Percentiles rank a stretch among this genome's conserved stretches.
These are phyloP conservation scores for Nemophila menziesii DNA, from an alignment of 257 asterid genomes.

Conservation along the genomic window DNA sequence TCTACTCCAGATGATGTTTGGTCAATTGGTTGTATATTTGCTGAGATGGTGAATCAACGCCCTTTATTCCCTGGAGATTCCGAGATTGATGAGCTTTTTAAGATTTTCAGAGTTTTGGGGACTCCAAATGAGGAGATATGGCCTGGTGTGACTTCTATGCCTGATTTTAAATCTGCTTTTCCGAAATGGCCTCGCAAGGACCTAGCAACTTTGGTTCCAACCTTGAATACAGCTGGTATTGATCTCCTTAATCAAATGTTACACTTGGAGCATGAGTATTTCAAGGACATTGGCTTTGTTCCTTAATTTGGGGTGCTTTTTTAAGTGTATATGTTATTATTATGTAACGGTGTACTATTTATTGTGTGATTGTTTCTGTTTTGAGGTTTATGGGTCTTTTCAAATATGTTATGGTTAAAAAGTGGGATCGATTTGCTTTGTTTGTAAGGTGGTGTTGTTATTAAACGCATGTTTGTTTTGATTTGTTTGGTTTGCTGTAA, in stretches of 20 bases:
- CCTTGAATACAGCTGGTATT: constrained; percentile 61
- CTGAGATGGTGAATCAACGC: constrained; percentile 81
- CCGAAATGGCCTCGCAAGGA: constrained; percentile 84
- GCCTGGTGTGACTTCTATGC: constrained; percentile 95
- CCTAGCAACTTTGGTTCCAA: constrained; percentile 59
- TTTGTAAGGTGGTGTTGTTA: constrained; percentile 11
- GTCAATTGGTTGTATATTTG: constrained; percentile 97
- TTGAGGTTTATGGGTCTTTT: constrained; percentile 21
- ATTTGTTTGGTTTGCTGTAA: not conserved
- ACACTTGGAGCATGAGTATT: not conserved
- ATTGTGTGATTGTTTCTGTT: constrained; percentile 14
- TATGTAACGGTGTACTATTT: constrained; percentile 23
- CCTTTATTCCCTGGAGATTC: constrained; percentile 94
- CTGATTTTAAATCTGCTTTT: constrained; percentile 77
- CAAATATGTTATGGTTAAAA: constrained; percentile 16
- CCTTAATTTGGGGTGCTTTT: too few relatives aligned
- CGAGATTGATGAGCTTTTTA: constrained; percentile 83
- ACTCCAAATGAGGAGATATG: constrained; percentile 93
- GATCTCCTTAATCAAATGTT: constrained; percentile 50
- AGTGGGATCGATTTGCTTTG: constrained; percentile 15
- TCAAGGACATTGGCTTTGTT: not conserved
- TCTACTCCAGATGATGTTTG: constrained; percentile 95
- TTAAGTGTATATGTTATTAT: constrained; percentile 49
- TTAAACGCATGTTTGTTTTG: not conserved
- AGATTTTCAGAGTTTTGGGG: constrained; percentile 82